Conservation (phyloP, 768 basidiomycete species). For the Rickenella mellea region DNA sequence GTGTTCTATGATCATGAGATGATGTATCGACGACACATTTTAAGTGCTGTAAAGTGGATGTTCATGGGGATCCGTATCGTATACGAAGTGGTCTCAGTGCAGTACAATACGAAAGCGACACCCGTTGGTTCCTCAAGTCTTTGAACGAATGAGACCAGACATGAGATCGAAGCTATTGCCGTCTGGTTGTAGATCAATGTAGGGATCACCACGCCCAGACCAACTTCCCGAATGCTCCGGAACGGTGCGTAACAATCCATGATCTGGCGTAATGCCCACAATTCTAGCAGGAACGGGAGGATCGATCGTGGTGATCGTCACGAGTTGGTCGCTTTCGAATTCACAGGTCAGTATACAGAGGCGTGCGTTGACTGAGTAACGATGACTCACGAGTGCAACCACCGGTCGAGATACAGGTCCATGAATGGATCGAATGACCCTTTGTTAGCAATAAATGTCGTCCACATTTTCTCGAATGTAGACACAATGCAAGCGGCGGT, state of each 20-base stretch:
- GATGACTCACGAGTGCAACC: slow-evolving; percentile 83
- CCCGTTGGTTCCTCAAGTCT: slow-evolving; percentile 21
- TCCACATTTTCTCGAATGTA: slow-evolving; percentile 76
- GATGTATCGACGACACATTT: too few species aligned
- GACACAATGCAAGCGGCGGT: slow-evolving; percentile 67
- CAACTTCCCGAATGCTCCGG: slow-evolving; percentile 37
- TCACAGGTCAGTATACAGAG: not conserved
- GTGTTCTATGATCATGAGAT: too few species aligned
- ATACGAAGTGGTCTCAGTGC: too few species aligned
- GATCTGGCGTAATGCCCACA: slow-evolving; percentile 74
- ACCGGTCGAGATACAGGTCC: slow-evolving; percentile 65
- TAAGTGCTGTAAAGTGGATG: too few species aligned
- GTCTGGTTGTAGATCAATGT: slow-evolving; percentile 90
- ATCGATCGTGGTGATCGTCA: slow-evolving; percentile 69
- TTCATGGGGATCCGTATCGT: too few species aligned
- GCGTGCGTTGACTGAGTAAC: not conserved
- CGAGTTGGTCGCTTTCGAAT: slow-evolving; percentile 63
- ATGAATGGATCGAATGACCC: slow-evolving; percentile 80
- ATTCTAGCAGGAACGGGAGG: slow-evolving; percentile 71
- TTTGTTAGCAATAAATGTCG: slow-evolving; percentile 46
- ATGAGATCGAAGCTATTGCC: slow-evolving; percentile 96
- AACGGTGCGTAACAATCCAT: slow-evolving; percentile 80
- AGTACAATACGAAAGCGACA: too few species aligned
- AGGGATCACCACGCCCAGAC: slow-evolving; percentile 27
- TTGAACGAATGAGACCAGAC: slow-evolving; percentile 70